These are phyloP conservation scores for Roridomyces roridus DNA, from an alignment of 768 basidiomycete species.

Conservation along the genomic window DNA sequence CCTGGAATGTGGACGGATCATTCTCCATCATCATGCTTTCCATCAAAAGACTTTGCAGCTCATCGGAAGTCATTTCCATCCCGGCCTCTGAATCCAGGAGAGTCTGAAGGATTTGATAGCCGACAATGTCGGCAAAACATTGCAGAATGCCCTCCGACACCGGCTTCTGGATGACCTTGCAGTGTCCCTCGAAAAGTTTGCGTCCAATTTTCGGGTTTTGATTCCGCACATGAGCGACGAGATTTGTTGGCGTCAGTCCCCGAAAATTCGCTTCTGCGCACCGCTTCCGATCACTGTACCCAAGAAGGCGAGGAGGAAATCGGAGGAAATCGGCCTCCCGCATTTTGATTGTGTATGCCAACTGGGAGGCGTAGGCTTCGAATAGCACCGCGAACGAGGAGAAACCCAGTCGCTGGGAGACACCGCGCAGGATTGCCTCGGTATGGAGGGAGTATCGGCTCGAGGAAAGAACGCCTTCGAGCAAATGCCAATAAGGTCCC, in stretches of 20 bases:
- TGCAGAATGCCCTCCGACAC: constrained; percentile 56
- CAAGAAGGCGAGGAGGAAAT: constrained; percentile 76
- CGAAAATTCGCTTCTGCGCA: constrained; percentile 73
- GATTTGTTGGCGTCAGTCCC: constrained; percentile 69
- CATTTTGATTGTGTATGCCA: constrained; percentile 69
- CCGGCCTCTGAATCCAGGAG: constrained; percentile 39
- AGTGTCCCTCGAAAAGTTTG: constrained; percentile 64
- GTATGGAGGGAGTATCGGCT: constrained; percentile 45
- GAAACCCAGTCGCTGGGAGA: constrained; percentile 74
- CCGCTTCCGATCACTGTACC: constrained; percentile 70
- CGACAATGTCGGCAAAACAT: constrained; percentile 76
- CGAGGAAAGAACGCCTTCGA: constrained; percentile 63
- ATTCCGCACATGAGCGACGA: constrained; percentile 48
- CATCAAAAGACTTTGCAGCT: constrained; percentile 43
- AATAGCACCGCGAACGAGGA: constrained; percentile 67
- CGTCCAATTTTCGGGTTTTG: constrained; percentile 43
- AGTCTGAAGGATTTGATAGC: constrained; percentile 59
- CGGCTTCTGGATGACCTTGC: constrained; percentile 60
- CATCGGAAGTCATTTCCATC: constrained; percentile 27
- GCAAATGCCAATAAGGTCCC: constrained; percentile 86
- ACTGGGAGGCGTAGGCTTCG: constrained; percentile 76
- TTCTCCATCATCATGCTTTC: constrained; percentile 36
- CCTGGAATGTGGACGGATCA: constrained; percentile 38
- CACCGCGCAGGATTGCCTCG: constrained; percentile 61
- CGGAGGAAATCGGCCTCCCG: constrained; percentile 58